Percentiles rank a stretch among this genome's conserved stretches.
These are phyloP conservation scores for Leccinum angustisporum DNA, from an alignment of 1,284 basidiomycete genomes.

Conservation along the genomic window DNA sequence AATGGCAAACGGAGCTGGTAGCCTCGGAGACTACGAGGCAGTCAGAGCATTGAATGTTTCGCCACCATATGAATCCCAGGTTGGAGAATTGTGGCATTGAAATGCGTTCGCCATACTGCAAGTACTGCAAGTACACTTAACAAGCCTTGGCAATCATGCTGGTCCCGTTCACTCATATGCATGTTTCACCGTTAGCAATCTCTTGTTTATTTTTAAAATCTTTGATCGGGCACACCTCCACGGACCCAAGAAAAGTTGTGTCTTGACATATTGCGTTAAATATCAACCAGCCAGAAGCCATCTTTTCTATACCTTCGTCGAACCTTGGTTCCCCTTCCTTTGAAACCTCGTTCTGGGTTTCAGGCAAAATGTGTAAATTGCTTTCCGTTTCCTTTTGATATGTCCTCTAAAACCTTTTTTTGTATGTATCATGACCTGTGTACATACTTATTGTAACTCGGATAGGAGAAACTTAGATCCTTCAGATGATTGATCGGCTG, in stretches of 20 bases:
- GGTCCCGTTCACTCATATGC: background rate
- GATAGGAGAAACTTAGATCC: background rate
- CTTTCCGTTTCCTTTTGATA: conserved; percentile 21
- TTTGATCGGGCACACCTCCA: conserved; percentile 14
- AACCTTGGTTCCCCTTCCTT: conserved; percentile 10
- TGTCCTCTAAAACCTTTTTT: conserved; percentile 11
- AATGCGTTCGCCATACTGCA: conserved; percentile 12
- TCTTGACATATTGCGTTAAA: conserved; percentile 23
- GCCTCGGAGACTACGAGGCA: conserved; percentile 61
- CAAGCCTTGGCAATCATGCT: background rate
- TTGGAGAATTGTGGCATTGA: conserved; percentile 67
- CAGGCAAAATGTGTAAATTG: conserved; percentile 22
- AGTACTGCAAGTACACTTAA: conserved; percentile 1
- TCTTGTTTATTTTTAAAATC: conserved; percentile 34
- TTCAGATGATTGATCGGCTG: background rate
- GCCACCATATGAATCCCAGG: conserved; percentile 43
- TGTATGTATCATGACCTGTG: conserved; percentile 25
- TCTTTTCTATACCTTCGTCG: conserved; percentile 29
- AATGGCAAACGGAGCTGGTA: conserved; percentile 68
- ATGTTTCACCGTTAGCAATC: conserved; percentile 7
- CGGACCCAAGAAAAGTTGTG: conserved; percentile 24
- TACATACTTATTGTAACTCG: conserved; percentile 1
- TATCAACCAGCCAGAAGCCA: conserved; percentile 26
- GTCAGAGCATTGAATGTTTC: conserved; percentile 45
- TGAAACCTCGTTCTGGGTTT: conserved; percentile 10